Base-by-base conservation (phyloP, 352 stramenopile genomes). In the Phytophthora idaei region DNA sequence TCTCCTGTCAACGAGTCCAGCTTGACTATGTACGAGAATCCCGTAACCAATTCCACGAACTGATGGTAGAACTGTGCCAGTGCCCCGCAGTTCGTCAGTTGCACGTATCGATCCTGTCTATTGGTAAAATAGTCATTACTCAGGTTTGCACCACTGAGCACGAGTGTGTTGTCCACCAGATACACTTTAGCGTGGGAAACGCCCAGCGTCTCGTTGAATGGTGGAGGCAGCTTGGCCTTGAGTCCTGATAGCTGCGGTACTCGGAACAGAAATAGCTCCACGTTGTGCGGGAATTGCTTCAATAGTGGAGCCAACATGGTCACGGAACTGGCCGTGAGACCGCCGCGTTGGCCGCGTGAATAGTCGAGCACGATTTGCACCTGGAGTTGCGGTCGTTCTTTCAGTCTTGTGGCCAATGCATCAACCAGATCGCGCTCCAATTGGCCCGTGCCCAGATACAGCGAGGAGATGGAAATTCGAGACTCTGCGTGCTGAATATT, bases 131-230 rank as follows among this genome's bases (percentile, higher is more conserved):
- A 96, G 61, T 95, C 87, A 2, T 78, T 66, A 56, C 83, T 93
- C 6, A 96, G 64, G 57, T 96, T 96, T 7, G 89, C 89, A 9
- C 87, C 89, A 50, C 83, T 93, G 11, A 95, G 78, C 41, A 95
- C 80, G 29, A 94, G 76, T 28, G 74, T 90, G 53, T 94, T 83
- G 67, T 96, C 89, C 46, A 87, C 81, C 8, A 93, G 57, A 50
- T 96, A 96, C 15, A 92, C 84, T 74, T 96, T 96, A 32, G 86
- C 82, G 56, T 96, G 89, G 5, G 72, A 90, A 10, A 94, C 85
- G 21, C 87, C 86, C 9, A 94, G 74, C n/a, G 85, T 90, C 68
- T 95, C 87, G 49, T 95, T 93, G 52, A 90, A 93, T 4, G 85
- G 87, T 31, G 87, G 81, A 5, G 85, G 85, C 5, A 93, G 64